A percentile compares a stretch with the other conserved stretches of the same genome.
Evolutionary conservation across 805 yeast species (phyloP).

Genomic region (Lipomyces yamadae): DNA sequence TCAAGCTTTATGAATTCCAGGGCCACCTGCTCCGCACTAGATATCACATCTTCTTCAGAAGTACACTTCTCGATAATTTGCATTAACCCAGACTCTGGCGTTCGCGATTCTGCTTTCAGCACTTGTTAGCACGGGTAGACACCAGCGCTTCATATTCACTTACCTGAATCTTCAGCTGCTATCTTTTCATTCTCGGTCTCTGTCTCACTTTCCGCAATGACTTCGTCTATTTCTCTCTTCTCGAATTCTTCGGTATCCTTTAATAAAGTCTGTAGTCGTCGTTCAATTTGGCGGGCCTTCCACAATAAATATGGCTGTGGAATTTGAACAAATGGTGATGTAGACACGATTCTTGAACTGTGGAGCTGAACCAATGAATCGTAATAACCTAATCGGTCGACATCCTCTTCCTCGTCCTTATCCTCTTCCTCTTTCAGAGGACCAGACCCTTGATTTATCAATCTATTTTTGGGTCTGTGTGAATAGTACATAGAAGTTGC

Average conservation of each 20-base stretch:
- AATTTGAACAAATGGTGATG: conserved; percentile 83
- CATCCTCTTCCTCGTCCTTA: conserved; percentile 11
- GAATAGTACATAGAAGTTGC: conserved; percentile 1
- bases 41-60: not conserved
- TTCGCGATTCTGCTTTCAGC: not conserved
- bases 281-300: conserved; percentile 60
- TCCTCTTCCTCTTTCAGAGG: not conserved
- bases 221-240: conserved; percentile 5
- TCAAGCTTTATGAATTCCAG: conserved; percentile 25
- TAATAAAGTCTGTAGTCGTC: conserved; percentile 41
- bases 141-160: not conserved
- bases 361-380: conserved; percentile 48
- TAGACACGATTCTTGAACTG: conserved; percentile 63
- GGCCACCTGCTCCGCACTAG: conserved; percentile 12
- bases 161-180: conserved; percentile 8
- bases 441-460: not conserved
- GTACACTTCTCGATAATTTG: not conserved
- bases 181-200: conserved; percentile 7
- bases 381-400: conserved; percentile 35
- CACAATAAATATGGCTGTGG: conserved; percentile 67
- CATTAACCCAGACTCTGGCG: not conserved
- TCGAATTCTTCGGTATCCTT: conserved; percentile 33
- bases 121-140: not conserved
- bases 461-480: not conserved
- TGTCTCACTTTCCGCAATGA: conserved; percentile 2